These are phyloP conservation scores for Russula compacta DNA, from an alignment of 768 basidiomycete species.

Conservation along the genomic window DNA sequence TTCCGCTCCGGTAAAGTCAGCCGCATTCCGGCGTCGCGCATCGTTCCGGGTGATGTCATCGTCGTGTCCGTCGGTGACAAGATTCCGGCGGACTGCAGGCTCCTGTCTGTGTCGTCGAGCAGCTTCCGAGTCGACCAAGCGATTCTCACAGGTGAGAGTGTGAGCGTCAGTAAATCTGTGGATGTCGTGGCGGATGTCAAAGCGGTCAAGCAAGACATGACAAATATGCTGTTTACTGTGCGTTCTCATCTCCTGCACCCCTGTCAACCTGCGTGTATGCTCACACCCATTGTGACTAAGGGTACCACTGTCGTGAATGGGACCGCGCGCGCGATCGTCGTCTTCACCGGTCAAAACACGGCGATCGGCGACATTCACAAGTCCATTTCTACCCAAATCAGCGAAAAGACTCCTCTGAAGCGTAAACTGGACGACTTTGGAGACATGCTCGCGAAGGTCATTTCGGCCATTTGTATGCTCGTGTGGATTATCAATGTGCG, in stretches of 20 bases:
- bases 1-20: slow-evolving; percentile 59
- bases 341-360: slow-evolving; percentile 76
- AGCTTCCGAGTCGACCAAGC: slow-evolving; percentile 96
- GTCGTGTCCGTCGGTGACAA: slow-evolving; percentile 89
- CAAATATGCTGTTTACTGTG: slow-evolving; percentile 91
- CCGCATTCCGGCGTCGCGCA: slow-evolving; percentile 75
- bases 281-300: slow-evolving; percentile 35
- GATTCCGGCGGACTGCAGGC: slow-evolving; percentile 88
- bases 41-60: slow-evolving; percentile 94
- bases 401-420: slow-evolving; percentile 94
- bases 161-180: slow-evolving; percentile 74
- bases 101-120: slow-evolving; percentile 83
- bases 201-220: slow-evolving; percentile 98
- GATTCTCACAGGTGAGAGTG: slow-evolving; percentile 90
- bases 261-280: not conserved
- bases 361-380: slow-evolving; percentile 98
- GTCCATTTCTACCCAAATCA: slow-evolving; percentile 87
- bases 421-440: slow-evolving; percentile 98
- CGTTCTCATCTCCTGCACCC: slow-evolving; percentile 20
- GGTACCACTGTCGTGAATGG: slow-evolving; percentile 97
- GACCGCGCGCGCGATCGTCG: slow-evolving; percentile 77
- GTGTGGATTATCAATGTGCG: slow-evolving; percentile 97
- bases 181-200: slow-evolving; percentile 57
- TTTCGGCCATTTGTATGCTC: slow-evolving; percentile 91
- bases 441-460: slow-evolving; percentile 95